Conservation (phyloP, 371 early-diverging fungal species). For the Lichtheimia corymbifera region DNA sequence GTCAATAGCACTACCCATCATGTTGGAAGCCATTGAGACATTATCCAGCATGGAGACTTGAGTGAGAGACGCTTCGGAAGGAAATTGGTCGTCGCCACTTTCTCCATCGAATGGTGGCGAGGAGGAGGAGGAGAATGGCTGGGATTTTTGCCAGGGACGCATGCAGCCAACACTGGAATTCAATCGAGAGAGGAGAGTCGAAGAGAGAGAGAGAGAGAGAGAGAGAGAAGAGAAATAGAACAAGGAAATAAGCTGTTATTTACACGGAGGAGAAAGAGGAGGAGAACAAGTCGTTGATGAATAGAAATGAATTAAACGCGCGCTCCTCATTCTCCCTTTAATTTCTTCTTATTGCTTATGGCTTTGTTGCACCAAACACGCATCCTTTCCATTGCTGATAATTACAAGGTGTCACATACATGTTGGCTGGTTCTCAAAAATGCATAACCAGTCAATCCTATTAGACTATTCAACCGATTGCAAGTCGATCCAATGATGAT, state of each 20-base stretch:
- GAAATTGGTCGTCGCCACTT: constrained; percentile 1
- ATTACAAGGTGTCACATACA: no score
- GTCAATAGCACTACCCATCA: background rate
- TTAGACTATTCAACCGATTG: no score
- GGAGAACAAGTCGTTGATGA: background rate
- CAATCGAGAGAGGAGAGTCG: background rate
- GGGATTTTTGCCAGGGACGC: no score
- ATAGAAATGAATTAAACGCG: background rate
- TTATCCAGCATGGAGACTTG: constrained; percentile 33
- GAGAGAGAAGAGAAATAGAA: background rate
- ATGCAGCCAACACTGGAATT: no score
- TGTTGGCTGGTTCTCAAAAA: no score
- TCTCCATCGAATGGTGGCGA: constrained; percentile 8
- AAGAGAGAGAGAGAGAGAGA: constrained; percentile 1
- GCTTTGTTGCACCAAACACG: no score
- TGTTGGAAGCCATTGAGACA: constrained; percentile 1
- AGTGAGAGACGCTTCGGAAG: constrained; percentile 27
- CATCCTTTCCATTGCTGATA: no score
- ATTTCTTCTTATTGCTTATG: no score
- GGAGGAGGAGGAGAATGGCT: background rate
- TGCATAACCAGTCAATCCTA: no score
- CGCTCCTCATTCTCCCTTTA: no score
- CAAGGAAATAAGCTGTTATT: background rate
- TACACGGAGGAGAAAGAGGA: background rate
- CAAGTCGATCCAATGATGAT: no score